Base-by-base conservation (phyloP, 768 basidiomycete genomes). In the Russula virescens region DNA sequence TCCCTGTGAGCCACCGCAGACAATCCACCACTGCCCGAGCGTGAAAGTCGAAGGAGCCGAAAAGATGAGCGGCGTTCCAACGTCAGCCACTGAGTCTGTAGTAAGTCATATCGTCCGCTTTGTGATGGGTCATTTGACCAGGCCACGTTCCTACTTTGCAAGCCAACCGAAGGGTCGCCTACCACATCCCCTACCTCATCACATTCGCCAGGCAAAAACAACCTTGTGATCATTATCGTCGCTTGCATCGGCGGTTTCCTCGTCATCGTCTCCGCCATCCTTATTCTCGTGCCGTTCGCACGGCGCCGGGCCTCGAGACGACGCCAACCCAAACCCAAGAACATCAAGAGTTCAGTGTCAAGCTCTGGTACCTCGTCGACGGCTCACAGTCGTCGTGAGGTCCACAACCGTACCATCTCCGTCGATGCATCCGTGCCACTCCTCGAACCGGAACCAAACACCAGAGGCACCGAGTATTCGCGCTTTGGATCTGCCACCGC, bases 351-450 rank as follows among this genome's bases (percentile, higher is more conserved):
- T 26, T 55, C 55, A 7, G 23, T 54, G 0, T 48, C 48, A 14
- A 64, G 63, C 25, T 40, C 42, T 21, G 26, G 31, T 3, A 55
- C 63, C 10, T 55, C 52, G 5, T 19, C 62, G 23, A 61, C 58
- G 1, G 13, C 19, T 14, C 48, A 43, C 18, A 60, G 63, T 49
- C 55, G 46, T 21, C 40, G 56, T n/a, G 64, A 49, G 3, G 43
- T 43, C 50, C 61, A 63, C 51, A 60, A 60, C 38, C 65, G 67
- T 28, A 11, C 38, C 25, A 9, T 60, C 19, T 68, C 67, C 10
- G 61, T 16, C 9, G 67, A 66, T 28, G 65, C 67, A 25, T 66
- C 61, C 25, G 58, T 60, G 51, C 66, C 65, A 14, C 66, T 66
- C 40, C 61, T 66, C 50, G 55, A 62, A 16, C 45, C 55, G 42